Evolutionary conservation across 345 rosid genomes (phyloP).

Genomic region (Brassica carinata): DNA sequence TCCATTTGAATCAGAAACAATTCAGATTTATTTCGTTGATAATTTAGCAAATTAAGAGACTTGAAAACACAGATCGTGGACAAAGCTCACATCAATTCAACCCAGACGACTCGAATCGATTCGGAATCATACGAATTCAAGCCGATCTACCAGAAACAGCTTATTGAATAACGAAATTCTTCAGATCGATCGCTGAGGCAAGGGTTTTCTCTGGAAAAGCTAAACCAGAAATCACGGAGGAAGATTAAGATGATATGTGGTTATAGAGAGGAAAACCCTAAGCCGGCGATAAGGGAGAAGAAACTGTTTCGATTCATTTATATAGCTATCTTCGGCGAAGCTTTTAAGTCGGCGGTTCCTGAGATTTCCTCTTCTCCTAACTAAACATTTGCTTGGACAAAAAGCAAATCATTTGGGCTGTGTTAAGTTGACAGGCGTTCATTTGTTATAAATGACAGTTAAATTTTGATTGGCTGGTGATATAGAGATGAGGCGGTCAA

Average conservation of each 20-base stretch:
- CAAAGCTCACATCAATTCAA: conserved; percentile 1
- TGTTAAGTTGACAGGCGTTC: conserved; percentile 2
- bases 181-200: conserved; percentile 46
- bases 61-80: conserved; percentile 26
- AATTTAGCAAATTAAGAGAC: no score
- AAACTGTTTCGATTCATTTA: conserved; percentile 25
- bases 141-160: conserved; percentile 35
- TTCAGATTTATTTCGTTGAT: not conserved
- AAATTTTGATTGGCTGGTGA: conserved; percentile 31
- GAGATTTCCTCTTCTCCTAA: conserved; percentile 23
- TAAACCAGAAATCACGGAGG: not conserved
- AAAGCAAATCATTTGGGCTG: conserved; percentile 34
- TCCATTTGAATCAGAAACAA: not conserved
- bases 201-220: conserved; percentile 28
- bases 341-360: conserved; percentile 38
- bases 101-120: not conserved
- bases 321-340: conserved; percentile 17
- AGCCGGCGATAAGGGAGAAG: conserved; percentile 44
- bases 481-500: conserved; percentile 31
- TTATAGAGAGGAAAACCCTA: conserved; percentile 43
- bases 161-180: not conserved
- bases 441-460: conserved; percentile 2
- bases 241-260: not conserved
- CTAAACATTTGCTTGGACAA: conserved; percentile 41
- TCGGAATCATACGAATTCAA: conserved; percentile 31